These are phyloP conservation scores for Boletus sensibilis DNA, from an alignment of 768 basidiomycete species.

Conservation along the genomic window DNA sequence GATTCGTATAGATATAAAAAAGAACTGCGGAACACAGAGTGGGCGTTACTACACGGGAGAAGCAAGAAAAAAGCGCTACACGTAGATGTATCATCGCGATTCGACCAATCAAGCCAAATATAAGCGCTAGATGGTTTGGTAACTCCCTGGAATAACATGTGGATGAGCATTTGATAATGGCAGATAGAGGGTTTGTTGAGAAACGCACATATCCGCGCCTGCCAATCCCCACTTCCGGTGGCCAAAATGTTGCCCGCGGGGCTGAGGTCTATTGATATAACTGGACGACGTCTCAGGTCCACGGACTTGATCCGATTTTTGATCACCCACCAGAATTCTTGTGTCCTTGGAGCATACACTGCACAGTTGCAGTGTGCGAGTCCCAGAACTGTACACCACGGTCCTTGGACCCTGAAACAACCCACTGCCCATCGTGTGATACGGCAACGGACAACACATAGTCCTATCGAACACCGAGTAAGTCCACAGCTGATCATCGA, in stretches of 20 bases:
- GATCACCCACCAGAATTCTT: conserved; percentile 62
- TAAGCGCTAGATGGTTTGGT: conserved; percentile 28
- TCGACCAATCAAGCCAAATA: conserved; percentile 4
- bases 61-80: conserved; percentile 31
- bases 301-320: not conserved
- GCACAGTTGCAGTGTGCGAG: conserved; percentile 71
- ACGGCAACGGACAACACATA: conserved; percentile 76
- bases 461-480: conserved; percentile 41
- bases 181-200: not conserved
- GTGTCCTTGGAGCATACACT: conserved; percentile 86
- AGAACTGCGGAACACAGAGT: conserved; percentile 9
- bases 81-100: conserved; percentile 18
- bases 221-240: conserved; percentile 70
- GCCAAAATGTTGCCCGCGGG: conserved; percentile 61
- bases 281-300: conserved; percentile 33
- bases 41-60: conserved; percentile 23
- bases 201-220: conserved; percentile 64
- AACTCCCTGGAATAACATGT: conserved; percentile 25
- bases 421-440: conserved; percentile 90
- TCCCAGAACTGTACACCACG: conserved; percentile 96
- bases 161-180: conserved; percentile 1
- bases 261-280: conserved; percentile 72
- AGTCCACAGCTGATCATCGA: not conserved
- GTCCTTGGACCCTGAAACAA: conserved; percentile 95
- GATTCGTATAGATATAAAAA: conserved; percentile 26